phyloP scores from a whole-genome alignment of 129 eudicot genomes.

The Ambrosia artemisiifolia region DNA sequence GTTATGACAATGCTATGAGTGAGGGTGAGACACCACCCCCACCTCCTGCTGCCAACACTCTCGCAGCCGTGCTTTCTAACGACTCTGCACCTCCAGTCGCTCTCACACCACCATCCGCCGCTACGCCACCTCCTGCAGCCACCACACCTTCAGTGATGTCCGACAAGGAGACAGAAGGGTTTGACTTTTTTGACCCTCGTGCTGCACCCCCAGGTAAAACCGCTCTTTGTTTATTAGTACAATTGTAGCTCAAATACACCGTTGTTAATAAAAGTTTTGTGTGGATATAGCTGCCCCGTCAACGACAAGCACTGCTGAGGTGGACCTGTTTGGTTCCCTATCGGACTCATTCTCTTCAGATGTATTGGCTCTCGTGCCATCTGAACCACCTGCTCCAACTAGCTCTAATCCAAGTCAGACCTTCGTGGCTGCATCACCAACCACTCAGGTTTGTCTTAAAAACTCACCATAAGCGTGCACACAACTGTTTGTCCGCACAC shows the following conservation, averaged over 20 bases:
- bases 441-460: constrained; percentile 62
- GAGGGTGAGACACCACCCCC: constrained; percentile 41
- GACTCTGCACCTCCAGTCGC: constrained; percentile 26
- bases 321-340: constrained; percentile 79
- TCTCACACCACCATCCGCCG: constrained; percentile 32
- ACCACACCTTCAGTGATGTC: constrained; percentile 33
- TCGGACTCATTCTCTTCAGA: constrained; percentile 58
- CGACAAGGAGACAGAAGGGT: constrained; percentile 41
- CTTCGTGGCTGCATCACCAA: constrained; percentile 34
- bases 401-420: constrained; percentile 48
- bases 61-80: constrained; percentile 25
- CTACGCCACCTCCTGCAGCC: constrained; percentile 35
- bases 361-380: constrained; percentile 62
- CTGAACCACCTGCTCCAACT: constrained; percentile 40
- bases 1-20: constrained; percentile 78
- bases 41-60: constrained; percentile 8
- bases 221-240: neutral
- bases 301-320: constrained; percentile 44
- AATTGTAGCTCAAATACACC: neutral
- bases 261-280: neutral
- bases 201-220: constrained; percentile 61
- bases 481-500: neutral
- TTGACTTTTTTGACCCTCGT: constrained; percentile 89
- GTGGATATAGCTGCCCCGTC: constrained; percentile 24
- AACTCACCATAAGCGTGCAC: neutral